Conservation (phyloP, 768 basidiomycete genomes). For the Coprinopsis strossmayeri region DNA sequence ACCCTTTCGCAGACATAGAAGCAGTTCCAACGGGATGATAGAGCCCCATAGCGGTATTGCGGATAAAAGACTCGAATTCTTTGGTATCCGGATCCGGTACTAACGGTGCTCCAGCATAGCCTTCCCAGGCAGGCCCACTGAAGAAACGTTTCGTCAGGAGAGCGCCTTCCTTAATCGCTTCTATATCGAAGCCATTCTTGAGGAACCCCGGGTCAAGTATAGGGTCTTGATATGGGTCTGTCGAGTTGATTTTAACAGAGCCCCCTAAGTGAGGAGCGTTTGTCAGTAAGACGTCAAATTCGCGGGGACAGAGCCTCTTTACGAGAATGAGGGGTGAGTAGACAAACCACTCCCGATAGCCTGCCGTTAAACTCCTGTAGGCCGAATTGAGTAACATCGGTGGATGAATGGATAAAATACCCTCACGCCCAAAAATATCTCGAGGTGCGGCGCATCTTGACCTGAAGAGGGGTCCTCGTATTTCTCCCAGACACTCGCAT, state of each 20-base stretch:
- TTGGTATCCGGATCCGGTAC: slow-evolving; percentile 4
- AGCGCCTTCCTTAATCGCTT: slow-evolving; percentile 18
- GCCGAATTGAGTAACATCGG: too few species aligned
- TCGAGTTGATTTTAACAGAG: slow-evolving; percentile 8
- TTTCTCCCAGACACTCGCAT: slow-evolving; percentile 13
- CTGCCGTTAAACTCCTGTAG: too few species aligned
- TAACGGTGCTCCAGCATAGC: slow-evolving; percentile 2
- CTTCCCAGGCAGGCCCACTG: slow-evolving; percentile 16
- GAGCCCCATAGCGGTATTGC: not conserved
- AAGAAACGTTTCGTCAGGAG: slow-evolving; percentile 13
- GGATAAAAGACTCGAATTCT: not conserved
- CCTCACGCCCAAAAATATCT: slow-evolving; percentile 12
- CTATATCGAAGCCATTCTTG: slow-evolving; percentile 16
- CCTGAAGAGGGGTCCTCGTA: slow-evolving; percentile 21
- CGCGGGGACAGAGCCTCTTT: too few species aligned
- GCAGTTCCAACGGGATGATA: slow-evolving; percentile 8
- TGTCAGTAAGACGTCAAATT: not conserved
- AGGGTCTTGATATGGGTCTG: slow-evolving; percentile 17
- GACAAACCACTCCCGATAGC: not conserved
- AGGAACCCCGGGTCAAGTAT: slow-evolving; percentile 19
- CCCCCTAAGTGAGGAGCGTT: slow-evolving; percentile 2
- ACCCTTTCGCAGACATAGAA: slow-evolving; percentile 6
- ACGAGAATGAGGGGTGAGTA: slow-evolving; percentile 11
- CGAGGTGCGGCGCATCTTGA: slow-evolving; percentile 18
- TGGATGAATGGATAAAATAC: too few species aligned